These are phyloP conservation scores for Gleditsia sinensis DNA, from an alignment of 306 rosid species.

Conservation along the genomic window DNA sequence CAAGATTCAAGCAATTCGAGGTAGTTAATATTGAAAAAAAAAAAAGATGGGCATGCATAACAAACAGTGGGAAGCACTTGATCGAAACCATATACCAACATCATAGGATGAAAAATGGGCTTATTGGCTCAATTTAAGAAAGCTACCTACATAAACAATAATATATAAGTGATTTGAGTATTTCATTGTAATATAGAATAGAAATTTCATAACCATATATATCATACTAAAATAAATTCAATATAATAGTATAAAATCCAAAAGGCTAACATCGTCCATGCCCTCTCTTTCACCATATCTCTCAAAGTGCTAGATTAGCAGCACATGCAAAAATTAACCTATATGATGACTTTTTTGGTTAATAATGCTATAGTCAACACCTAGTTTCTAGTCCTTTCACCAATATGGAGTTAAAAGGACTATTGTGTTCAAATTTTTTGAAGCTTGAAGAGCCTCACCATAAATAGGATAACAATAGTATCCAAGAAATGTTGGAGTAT, in stretches of 20 bases:
- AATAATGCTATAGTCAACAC: conserved; percentile 91
- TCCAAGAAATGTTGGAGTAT: too few relatives aligned
- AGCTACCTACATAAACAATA: conserved; percentile 69
- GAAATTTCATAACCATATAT: conserved; percentile 4
- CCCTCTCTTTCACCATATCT: neutral
- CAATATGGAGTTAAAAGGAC: conserved; percentile 86
- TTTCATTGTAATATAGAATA: conserved; percentile 24
- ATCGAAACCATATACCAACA: conserved; percentile 82
- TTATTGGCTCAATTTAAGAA: conserved; percentile 90
- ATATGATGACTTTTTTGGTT: conserved; percentile 84
- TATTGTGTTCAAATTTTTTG: conserved; percentile 69
- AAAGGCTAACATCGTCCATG: conserved; percentile 6
- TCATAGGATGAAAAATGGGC: conserved; percentile 82
- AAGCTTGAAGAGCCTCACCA: conserved; percentile 77
- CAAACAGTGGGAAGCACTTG: conserved; percentile 84
- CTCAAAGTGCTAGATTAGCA: conserved; percentile 11
- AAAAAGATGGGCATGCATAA: conserved; percentile 39
- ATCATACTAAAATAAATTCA: conserved; percentile 10
- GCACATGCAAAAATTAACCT: conserved; percentile 56
- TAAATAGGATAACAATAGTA: conserved; percentile 90
- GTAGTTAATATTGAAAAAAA: too few relatives aligned
- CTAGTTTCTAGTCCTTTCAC: conserved; percentile 92
- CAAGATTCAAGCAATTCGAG: too few relatives aligned
- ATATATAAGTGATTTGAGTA: conserved; percentile 21
- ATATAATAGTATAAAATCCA: neutral